A percentile compares a stretch with the other conserved stretches of the same genome.
These are phyloP conservation scores for Pseudozyma hubeiensis DNA, from an alignment of 1,284 basidiomycete genomes.

Conservation along the genomic window DNA sequence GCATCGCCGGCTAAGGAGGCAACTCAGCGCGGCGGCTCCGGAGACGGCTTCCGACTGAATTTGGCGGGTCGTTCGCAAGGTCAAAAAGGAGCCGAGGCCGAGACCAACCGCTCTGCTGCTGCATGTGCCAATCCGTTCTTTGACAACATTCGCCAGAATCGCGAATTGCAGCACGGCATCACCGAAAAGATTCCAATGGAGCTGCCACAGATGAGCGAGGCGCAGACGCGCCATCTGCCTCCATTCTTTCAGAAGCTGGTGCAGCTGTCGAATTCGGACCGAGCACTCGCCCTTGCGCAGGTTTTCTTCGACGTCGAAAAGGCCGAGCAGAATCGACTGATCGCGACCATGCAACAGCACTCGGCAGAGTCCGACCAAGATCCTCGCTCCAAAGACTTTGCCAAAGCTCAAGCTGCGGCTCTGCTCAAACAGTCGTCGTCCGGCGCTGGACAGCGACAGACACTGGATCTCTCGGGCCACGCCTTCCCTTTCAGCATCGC, in stretches of 20 bases:
- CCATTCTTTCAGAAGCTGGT: slow-evolving; percentile 83
- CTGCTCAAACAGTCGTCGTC: slow-evolving; percentile 28
- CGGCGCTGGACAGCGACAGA: background rate
- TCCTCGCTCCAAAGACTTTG: slow-evolving; percentile 45
- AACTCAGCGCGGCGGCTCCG: slow-evolving; percentile 3
- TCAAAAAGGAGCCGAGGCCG: slow-evolving; percentile 4
- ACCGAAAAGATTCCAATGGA: slow-evolving; percentile 68
- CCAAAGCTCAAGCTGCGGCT: slow-evolving; percentile 23
- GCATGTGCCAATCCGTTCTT: slow-evolving; percentile 72
- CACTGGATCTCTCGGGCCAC: slow-evolving; percentile 22
- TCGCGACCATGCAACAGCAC: slow-evolving; percentile 92
- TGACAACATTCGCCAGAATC: slow-evolving; percentile 93
- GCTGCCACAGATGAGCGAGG: slow-evolving; percentile 42
- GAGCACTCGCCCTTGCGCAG: slow-evolving; percentile 83
- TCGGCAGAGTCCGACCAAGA: slow-evolving; percentile 70
- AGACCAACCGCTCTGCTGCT: slow-evolving; percentile 8
- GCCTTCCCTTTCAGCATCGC: slow-evolving; percentile 88
- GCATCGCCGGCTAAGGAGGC: slow-evolving; percentile 23
- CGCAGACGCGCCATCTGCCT: slow-evolving; percentile 74
- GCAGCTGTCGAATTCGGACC: slow-evolving; percentile 71
- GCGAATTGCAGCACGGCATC: slow-evolving; percentile 85
- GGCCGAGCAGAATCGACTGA: slow-evolving; percentile 87
- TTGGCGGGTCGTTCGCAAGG: slow-evolving; percentile 23
- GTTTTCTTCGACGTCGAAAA: slow-evolving; percentile 91
- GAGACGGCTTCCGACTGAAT: slow-evolving; percentile 19